A percentile compares a stretch with the other conserved stretches of the same genome.
Evolutionary conservation across 306 rosid species (phyloP).

Genomic region (Gynostemma pentaphyllum): DNA sequence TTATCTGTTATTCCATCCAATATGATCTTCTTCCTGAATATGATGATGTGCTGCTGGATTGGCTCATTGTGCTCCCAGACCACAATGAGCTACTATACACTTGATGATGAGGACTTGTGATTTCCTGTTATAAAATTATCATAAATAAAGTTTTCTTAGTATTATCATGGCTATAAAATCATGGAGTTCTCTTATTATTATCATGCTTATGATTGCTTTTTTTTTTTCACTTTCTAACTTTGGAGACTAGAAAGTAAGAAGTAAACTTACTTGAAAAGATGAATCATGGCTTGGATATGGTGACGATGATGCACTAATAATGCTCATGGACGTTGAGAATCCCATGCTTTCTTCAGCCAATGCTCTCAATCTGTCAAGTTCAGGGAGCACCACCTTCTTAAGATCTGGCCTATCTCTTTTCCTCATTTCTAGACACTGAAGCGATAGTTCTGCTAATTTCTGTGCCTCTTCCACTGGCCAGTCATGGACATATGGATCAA

Average conservation of each 20-base stretch:
- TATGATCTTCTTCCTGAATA: neutral
- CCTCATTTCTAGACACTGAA: slow-evolving; percentile 72
- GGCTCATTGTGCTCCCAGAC: neutral
- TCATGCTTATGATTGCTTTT: too few relatives aligned
- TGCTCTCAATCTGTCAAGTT: slow-evolving; percentile 48
- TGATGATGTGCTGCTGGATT: slow-evolving; percentile 9
- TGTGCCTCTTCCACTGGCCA: slow-evolving; percentile 71
- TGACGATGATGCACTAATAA: neutral
- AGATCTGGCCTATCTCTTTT: slow-evolving; percentile 78
- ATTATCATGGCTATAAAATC: too few relatives aligned
- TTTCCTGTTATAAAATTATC: neutral
- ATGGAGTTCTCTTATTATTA: neutral
- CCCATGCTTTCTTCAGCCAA: slow-evolving; percentile 44
- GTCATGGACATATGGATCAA: slow-evolving; percentile 56
- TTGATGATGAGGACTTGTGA: neutral
- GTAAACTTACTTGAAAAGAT: neutral
- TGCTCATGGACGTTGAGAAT: neutral
- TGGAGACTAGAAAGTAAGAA: neutral
- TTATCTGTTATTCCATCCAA: neutral
- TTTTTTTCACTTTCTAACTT: neutral
- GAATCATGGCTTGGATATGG: neutral
- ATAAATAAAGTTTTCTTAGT: neutral
- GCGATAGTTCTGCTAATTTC: slow-evolving; percentile 42
- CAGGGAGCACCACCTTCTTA: slow-evolving; percentile 51
- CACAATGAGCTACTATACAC: neutral